Conservation (phyloP, 2,329 filamentous ascomycete species). For the Metarhizium sp. region DNA sequence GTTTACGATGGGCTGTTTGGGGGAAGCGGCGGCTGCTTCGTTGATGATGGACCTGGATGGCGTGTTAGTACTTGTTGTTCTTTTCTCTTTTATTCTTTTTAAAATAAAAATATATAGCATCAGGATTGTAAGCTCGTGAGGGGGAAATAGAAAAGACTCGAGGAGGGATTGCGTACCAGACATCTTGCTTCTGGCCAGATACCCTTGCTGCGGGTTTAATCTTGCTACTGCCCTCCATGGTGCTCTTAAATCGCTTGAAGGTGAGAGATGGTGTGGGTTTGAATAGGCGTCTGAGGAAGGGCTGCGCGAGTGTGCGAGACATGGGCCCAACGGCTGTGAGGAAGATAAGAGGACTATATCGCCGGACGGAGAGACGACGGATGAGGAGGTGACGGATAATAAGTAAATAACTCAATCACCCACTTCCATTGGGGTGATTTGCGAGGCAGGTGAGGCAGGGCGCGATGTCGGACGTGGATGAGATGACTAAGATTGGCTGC, state of each 20-base stretch:
- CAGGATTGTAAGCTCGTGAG: no score
- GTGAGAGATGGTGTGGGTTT: neutral
- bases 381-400: neutral
- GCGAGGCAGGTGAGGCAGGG: neutral
- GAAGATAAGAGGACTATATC: neutral
- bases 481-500: neutral
- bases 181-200: conserved; percentile 40
- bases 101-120: no score
- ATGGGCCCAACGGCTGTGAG: neutral
- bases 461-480: conserved; percentile 1
- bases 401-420: neutral
- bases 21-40: conserved; percentile 53
- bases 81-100: no score
- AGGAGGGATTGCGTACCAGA: conserved; percentile 30
- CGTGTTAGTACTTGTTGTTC: neutral
- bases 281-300: conserved; percentile 7
- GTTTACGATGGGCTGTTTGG: conserved; percentile 55
- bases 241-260: conserved; percentile 10
- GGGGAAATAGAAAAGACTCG: no score
- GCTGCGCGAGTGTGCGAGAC: neutral
- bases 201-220: conserved; percentile 42
- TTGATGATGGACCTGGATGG: conserved; percentile 52
- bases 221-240: conserved; percentile 35
- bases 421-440: neutral
- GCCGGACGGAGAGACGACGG: neutral